Evolutionary conservation across 805 yeast genomes (phyloP).

Genomic region (Yamadazyma ubonensis): DNA sequence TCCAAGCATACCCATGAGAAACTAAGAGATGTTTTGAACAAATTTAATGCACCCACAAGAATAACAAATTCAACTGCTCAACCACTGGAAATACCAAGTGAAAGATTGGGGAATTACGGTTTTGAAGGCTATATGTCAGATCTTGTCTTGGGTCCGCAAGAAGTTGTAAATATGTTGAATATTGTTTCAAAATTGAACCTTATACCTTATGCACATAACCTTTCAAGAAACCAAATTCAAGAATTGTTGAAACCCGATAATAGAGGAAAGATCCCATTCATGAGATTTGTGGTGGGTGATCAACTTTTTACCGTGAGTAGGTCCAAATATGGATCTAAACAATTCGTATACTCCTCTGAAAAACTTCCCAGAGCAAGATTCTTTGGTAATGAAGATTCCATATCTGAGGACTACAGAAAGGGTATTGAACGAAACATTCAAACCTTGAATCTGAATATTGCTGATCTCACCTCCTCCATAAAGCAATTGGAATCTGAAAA

Average conservation of each 20-base stretch:
- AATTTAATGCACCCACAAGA: slow-evolving; percentile 57
- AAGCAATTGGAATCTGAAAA: background rate
- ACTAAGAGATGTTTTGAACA: slow-evolving; percentile 28
- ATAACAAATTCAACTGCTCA: slow-evolving; percentile 25
- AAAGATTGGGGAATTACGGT: slow-evolving; percentile 49
- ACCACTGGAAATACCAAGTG: slow-evolving; percentile 22
- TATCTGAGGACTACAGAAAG: slow-evolving; percentile 22
- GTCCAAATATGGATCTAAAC: slow-evolving; percentile 66
- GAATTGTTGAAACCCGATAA: slow-evolving; percentile 32
- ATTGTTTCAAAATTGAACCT: slow-evolving; percentile 46
- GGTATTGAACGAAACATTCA: background rate
- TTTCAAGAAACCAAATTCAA: slow-evolving; percentile 41
- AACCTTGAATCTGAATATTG: background rate
- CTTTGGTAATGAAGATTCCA: slow-evolving; percentile 20
- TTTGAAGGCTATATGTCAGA: slow-evolving; percentile 82
- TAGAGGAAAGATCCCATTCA: slow-evolving; percentile 46
- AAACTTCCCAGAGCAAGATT: slow-evolving; percentile 27
- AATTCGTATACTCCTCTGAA: slow-evolving; percentile 45
- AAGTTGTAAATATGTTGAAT: slow-evolving; percentile 71
- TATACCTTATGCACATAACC: slow-evolving; percentile 61
- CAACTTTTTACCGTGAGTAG: slow-evolving; percentile 47
- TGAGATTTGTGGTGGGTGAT: slow-evolving; percentile 60
- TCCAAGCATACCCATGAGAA: slow-evolving; percentile 47
- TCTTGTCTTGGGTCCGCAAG: slow-evolving; percentile 66
- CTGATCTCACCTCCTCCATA: background rate